A percentile compares a stretch with the other conserved stretches of the same genome.
Conservation (phyloP, 257 asterid species). For the Orobanche coerulescens region DNA sequence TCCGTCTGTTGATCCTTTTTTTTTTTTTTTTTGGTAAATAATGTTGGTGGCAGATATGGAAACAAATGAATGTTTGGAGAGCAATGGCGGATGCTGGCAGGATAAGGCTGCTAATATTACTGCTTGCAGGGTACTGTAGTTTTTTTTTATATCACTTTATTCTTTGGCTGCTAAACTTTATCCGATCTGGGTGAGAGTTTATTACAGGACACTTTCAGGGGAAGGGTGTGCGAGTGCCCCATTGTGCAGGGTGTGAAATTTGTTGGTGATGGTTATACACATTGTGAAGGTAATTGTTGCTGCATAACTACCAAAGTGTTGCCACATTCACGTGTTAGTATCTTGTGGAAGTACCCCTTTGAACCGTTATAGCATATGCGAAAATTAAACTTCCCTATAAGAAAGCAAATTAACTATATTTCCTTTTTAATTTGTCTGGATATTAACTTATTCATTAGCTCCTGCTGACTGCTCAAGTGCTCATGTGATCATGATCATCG, state of each 20-base stretch:
- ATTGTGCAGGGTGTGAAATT: slow-evolving; percentile 74
- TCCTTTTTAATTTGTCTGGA: not conserved
- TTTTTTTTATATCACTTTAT: not conserved
- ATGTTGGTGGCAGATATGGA: slow-evolving; percentile 50
- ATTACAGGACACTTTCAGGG: slow-evolving; percentile 87
- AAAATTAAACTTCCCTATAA: not conserved
- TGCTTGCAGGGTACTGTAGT: slow-evolving; percentile 73
- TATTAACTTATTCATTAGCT: not conserved
- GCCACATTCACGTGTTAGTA: not conserved
- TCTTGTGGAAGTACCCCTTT: not conserved
- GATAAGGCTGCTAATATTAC: slow-evolving; percentile 67
- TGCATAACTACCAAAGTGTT: not conserved
- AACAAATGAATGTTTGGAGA: slow-evolving; percentile 78
- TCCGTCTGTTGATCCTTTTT: not conserved
- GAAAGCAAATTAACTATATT: not conserved
- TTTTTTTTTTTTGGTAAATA: not conserved
- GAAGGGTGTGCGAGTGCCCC: slow-evolving; percentile 89
- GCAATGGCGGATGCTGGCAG: slow-evolving; percentile 99
- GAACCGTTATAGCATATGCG: not conserved
- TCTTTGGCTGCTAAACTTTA: slow-evolving; percentile 7
- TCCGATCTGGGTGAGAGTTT: slow-evolving; percentile 1
- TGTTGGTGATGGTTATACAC: slow-evolving; percentile 85
- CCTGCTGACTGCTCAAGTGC: not conserved
- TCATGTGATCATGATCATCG: not conserved
- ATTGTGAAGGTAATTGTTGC: slow-evolving; percentile 64